phyloP scores from a whole-genome alignment of 345 rosid genomes.

The Combretum micranthum region DNA sequence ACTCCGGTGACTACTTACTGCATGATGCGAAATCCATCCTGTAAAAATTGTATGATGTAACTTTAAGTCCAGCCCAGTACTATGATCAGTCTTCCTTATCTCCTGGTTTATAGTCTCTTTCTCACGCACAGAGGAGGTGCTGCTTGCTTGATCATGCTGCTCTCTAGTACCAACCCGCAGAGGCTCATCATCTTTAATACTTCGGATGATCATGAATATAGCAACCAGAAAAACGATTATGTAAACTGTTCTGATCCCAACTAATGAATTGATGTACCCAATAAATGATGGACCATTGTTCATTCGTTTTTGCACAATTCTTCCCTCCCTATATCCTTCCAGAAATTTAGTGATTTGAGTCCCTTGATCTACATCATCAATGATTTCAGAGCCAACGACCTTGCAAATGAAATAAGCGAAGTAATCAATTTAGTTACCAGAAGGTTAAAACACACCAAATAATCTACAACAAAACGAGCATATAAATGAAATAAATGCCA shows the following conservation, averaged over 20 bases:
- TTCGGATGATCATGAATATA: conserved; percentile 46
- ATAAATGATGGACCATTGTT: conserved; percentile 61
- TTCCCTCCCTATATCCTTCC: conserved; percentile 78
- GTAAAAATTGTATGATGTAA: too few species aligned
- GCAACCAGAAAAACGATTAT: conserved; percentile 65
- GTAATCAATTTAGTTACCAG: not conserved
- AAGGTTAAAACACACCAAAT: not conserved
- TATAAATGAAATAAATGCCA: not conserved
- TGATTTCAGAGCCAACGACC: conserved; percentile 58
- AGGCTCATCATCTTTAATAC: conserved; percentile 46
- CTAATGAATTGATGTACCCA: conserved; percentile 57
- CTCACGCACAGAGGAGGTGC: conserved; percentile 30
- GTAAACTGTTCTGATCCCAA: conserved; percentile 52
- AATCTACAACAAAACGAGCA: not conserved
- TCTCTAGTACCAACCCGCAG: conserved; percentile 34
- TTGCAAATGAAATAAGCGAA: conserved; percentile 9
- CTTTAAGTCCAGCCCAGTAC: too few species aligned
- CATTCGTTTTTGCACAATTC: conserved; percentile 40
- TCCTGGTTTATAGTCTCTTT: conserved; percentile 28
- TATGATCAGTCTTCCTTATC: conserved; percentile 56
- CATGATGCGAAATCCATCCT: too few species aligned
- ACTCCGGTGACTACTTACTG: too few species aligned
- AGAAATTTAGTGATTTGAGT: conserved; percentile 68
- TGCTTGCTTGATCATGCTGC: conserved; percentile 21
- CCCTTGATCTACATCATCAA: conserved; percentile 65